These are phyloP conservation scores for Heterobasidion occidentale DNA, from an alignment of 1,284 basidiomycete genomes.

Conservation along the genomic window DNA sequence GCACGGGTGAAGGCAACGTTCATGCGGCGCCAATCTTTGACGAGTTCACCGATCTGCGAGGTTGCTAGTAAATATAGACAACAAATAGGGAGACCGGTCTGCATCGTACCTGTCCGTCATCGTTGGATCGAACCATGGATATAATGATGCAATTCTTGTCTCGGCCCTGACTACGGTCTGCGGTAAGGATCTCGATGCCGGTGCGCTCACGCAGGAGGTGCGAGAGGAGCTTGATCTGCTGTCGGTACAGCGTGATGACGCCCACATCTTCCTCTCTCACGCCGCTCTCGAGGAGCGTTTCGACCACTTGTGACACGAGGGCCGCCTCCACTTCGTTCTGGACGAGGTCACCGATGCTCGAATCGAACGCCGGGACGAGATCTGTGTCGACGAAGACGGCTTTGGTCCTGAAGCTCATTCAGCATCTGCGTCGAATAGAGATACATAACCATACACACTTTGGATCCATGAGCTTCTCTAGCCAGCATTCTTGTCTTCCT, in stretches of 20 bases:
- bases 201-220: conserved; percentile 43
- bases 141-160: conserved; percentile 96
- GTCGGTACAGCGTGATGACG: conserved; percentile 87
- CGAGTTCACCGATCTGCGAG: conserved; percentile 78
- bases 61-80: neutral
- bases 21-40: conserved; percentile 92
- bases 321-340: conserved; percentile 82
- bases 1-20: conserved; percentile 97
- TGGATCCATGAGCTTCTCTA: conserved; percentile 49
- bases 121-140: conserved; percentile 87
- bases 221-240: conserved; percentile 85
- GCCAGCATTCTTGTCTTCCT: conserved; percentile 53
- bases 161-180: conserved; percentile 91
- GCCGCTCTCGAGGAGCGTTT: conserved; percentile 61
- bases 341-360: conserved; percentile 78
- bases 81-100: conserved; percentile 2
- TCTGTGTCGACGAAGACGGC: conserved; percentile 95
- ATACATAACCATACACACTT: neutral
- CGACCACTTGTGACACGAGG: conserved; percentile 55
- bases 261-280: conserved; percentile 70
- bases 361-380: conserved; percentile 65
- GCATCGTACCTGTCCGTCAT: conserved; percentile 52
- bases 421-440: neutral
- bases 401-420: conserved; percentile 47
- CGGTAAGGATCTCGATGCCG: conserved; percentile 85